Percentiles rank a stretch among this genome's conserved stretches.
phyloP scores from a whole-genome alignment of 1,139 yeast species.

The Saccharomycopsis hybrid region DNA sequence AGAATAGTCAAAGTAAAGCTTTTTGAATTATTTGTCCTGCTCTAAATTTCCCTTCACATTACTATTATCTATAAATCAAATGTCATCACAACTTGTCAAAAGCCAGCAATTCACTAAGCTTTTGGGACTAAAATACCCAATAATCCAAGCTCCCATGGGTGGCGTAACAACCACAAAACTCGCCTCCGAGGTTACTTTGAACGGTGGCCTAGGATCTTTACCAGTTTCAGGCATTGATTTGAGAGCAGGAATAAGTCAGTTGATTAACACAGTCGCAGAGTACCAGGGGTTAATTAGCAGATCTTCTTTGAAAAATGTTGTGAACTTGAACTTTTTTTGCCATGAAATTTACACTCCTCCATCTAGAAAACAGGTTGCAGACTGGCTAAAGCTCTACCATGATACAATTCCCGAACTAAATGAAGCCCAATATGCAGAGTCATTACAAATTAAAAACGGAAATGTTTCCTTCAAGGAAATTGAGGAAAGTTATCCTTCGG shows the following conservation, averaged over 20 bases:
- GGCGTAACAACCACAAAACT: conserved; percentile 40
- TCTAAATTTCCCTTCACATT: too few species aligned
- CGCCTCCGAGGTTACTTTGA: conserved; percentile 34
- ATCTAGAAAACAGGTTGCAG: neutral
- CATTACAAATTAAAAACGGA: conserved; percentile 23
- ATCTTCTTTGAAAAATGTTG: conserved; percentile 20
- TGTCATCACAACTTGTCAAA: neutral
- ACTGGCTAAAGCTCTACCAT: conserved; percentile 7
- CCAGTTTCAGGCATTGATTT: conserved; percentile 35
- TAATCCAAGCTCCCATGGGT: conserved; percentile 51
- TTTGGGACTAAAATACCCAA: conserved; percentile 32
- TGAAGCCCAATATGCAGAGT: neutral
- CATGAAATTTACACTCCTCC: conserved; percentile 29
- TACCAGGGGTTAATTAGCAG: conserved; percentile 13
- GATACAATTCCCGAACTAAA: neutral
- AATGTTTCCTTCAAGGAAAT: conserved; percentile 36
- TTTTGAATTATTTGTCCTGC: too few species aligned
- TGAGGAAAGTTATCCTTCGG: conserved; percentile 23
- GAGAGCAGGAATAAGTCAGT: conserved; percentile 11
- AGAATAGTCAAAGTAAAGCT: too few species aligned
- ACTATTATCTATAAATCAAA: too few species aligned
- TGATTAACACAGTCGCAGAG: conserved; percentile 16
- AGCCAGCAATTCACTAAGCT: conserved; percentile 15
- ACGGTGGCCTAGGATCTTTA: conserved; percentile 43
- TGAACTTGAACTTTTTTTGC: conserved; percentile 44